Percentiles rank a stretch among this genome's conserved stretches.
Evolutionary conservation across 352 stramenopile genomes (phyloP).

Genomic region (Globisporangium cystogenes): DNA sequence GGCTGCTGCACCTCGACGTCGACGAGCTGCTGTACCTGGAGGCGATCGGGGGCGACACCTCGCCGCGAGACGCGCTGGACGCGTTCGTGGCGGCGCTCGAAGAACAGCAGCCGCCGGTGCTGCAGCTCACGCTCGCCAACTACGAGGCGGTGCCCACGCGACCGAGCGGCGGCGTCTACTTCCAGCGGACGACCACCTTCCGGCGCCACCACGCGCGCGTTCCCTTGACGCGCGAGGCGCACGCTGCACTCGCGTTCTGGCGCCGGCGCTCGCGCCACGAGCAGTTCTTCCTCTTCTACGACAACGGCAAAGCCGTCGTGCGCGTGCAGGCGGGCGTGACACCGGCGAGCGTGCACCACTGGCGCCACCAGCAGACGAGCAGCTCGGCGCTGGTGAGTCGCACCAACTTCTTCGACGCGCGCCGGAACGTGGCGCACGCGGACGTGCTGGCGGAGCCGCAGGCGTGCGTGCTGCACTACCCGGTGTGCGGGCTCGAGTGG

Average conservation of each 20-base stretch:
- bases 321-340: constrained; percentile 12
- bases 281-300: constrained; percentile 44
- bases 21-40: constrained; percentile 34
- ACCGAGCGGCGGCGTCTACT: constrained; percentile 19
- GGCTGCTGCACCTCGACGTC: constrained; percentile 34
- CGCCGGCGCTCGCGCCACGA: constrained; percentile 15
- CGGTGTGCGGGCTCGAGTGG: constrained; percentile 35
- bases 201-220: constrained; percentile 21
- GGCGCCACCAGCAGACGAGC: constrained; percentile 8
- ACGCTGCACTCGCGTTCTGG: constrained; percentile 19
- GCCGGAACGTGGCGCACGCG: constrained; percentile 13
- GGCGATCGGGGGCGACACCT: constrained; percentile 2
- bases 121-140: constrained; percentile 32
- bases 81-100: constrained; percentile 2
- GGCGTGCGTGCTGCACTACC: constrained; percentile 28
- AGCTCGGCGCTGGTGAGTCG: too few relatives aligned
- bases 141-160: constrained; percentile 25
- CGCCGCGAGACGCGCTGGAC: background rate
- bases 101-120: constrained; percentile 5
- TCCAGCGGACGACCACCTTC: constrained; percentile 20
- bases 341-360: constrained; percentile 33
- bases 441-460: background rate
- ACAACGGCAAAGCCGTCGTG: constrained; percentile 38
- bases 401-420: constrained; percentile 28
- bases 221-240: constrained; percentile 12